phyloP scores from a whole-genome alignment of 805 yeast species.

The Candida pseudoglaebosa region DNA sequence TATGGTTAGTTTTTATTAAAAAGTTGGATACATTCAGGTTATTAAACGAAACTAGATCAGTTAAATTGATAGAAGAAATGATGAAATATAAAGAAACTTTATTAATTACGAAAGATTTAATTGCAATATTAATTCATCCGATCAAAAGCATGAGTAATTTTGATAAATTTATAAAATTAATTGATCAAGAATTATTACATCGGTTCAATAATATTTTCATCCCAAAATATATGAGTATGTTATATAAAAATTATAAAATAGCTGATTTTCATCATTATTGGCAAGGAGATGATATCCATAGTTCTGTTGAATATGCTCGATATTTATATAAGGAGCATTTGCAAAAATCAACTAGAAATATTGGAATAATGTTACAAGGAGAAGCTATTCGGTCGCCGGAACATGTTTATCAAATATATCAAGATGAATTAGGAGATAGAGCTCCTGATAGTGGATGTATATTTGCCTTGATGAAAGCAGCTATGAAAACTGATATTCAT shows the following conservation, averaged over 20 bases:
- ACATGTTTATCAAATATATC: slow-evolving; percentile 25
- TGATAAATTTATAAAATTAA: slow-evolving; percentile 4
- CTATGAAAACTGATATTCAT: slow-evolving; percentile 21
- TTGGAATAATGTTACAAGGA: slow-evolving; percentile 36
- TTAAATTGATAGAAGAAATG: slow-evolving; percentile 23
- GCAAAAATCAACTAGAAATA: slow-evolving; percentile 21
- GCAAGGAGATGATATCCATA: not conserved
- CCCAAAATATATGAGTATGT: slow-evolving; percentile 26
- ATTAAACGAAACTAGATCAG: slow-evolving; percentile 25
- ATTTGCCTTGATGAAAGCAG: slow-evolving; percentile 47
- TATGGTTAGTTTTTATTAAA: slow-evolving; percentile 35
- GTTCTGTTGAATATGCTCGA: slow-evolving; percentile 23
- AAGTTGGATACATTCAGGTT: slow-evolving; percentile 30
- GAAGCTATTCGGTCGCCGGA: slow-evolving; percentile 29
- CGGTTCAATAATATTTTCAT: slow-evolving; percentile 12
- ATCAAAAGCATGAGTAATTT: slow-evolving; percentile 18
- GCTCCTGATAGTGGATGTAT: slow-evolving; percentile 30
- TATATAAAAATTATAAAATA: slow-evolving; percentile 15
- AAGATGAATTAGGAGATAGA: slow-evolving; percentile 17
- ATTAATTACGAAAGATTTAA: slow-evolving; percentile 30
- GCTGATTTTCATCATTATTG: slow-evolving; percentile 1
- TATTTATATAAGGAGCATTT: slow-evolving; percentile 18
- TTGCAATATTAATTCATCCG: slow-evolving; percentile 28
- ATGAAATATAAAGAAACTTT: slow-evolving; percentile 16
- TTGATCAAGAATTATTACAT: not conserved